phyloP scores from a whole-genome alignment of 495 filamentous ascomycete genomes.

The Aspergillus panamensis region DNA sequence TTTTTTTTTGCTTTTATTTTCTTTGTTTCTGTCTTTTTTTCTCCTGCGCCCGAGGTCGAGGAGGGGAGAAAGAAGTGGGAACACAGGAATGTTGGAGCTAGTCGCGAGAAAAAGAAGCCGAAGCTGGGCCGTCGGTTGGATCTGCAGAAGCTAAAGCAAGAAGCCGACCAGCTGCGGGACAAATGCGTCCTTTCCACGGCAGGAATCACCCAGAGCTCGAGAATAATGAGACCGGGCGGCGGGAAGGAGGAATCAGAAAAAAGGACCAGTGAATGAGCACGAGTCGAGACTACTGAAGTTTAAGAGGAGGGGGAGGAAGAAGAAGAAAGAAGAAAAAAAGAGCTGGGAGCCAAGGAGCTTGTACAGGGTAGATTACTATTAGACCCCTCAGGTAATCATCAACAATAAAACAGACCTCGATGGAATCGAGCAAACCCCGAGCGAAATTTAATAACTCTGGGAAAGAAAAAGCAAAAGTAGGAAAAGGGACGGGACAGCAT shows the following conservation, averaged over 20 bases:
- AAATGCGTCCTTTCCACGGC: not conserved
- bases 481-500: too few relatives aligned
- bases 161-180: not conserved
- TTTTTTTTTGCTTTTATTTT: not conserved
- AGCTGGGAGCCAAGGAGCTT: not conserved
- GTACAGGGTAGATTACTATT: too few relatives aligned
- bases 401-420: too few relatives aligned
- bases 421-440: too few relatives aligned
- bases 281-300: not conserved
- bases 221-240: not conserved
- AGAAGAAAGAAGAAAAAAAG: not conserved
- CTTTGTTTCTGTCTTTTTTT: not conserved
- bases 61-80: not conserved
- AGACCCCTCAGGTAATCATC: too few relatives aligned
- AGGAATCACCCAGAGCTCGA: not conserved
- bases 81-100: not conserved
- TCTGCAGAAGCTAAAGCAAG: not conserved
- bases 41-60: not conserved
- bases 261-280: not conserved
- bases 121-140: not conserved
- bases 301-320: not conserved
- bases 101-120: not conserved
- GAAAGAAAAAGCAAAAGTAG: too few relatives aligned
- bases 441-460: too few relatives aligned
- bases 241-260: not conserved